Evolutionary conservation across 164 flowering plant species (phyloP).

Genomic region (Vitis riparia): DNA sequence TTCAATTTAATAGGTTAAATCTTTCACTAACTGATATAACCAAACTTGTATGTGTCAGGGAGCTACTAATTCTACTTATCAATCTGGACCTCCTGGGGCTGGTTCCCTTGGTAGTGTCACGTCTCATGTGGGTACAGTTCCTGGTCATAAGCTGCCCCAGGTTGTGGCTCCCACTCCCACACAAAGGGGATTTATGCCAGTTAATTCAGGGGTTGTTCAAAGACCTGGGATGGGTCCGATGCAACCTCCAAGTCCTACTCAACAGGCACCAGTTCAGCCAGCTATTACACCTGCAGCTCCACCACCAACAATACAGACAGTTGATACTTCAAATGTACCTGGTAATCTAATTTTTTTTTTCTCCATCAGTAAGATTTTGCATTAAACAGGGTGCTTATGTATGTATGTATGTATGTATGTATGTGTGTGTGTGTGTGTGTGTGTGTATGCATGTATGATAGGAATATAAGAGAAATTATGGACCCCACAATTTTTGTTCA

Average conservation of each 20-base stretch:
- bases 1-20: not conserved
- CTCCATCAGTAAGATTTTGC: not conserved
- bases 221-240: slow-evolving; percentile 49
- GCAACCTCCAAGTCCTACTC: slow-evolving; percentile 76
- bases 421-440: too few species aligned
- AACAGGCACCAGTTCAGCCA: slow-evolving; percentile 42
- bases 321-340: slow-evolving; percentile 87
- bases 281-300: slow-evolving; percentile 66
- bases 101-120: slow-evolving; percentile 44
- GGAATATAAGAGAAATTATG: too few species aligned
- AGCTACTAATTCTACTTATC: slow-evolving; percentile 42
- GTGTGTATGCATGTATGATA: too few species aligned
- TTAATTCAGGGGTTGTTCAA: slow-evolving; percentile 51
- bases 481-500: too few species aligned
- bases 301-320: slow-evolving; percentile 93
- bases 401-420: too few species aligned
- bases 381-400: not conserved
- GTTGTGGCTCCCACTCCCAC: slow-evolving; percentile 50
- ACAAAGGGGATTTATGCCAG: slow-evolving; percentile 68
- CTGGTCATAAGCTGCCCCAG: slow-evolving; percentile 55
- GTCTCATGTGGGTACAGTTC: slow-evolving; percentile 38
- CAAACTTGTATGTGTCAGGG: slow-evolving; percentile 40
- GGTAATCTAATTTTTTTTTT: slow-evolving; percentile 38
- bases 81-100: slow-evolving; percentile 42
- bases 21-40: not conserved